Evolutionary conservation across 139 green algal species (phyloP), one percentile per base, ranked within the genome.

Genomic region (Asterochloris erici): DNA sequence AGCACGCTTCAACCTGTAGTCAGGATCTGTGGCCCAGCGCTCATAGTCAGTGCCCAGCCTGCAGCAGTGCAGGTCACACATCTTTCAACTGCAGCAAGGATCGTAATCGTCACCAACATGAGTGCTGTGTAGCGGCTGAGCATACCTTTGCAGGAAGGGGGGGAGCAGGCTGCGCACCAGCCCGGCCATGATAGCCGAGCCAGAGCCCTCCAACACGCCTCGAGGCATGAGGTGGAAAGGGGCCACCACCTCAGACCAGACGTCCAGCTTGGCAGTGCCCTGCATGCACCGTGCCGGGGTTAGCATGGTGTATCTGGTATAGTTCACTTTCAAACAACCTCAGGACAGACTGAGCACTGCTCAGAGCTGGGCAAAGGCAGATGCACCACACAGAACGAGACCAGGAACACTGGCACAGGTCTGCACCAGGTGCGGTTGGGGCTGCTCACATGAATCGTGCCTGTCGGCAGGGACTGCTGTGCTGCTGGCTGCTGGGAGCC

Each of bases 211-310:
- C 76, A 96, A 79, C 54, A 91, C 68, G 24, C 87, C 78, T 15
- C 89, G 83, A 0, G 93, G 92, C 85, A 96, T 91, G 68, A 93
- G 82, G 64, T 91, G 84, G 84, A 95, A 95, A 6, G 90, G 91
- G 2, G 83, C 85, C 0, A 93, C 82, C 16, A 94, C 81, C 63
- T 92, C 87, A 26, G 54, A 87, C 87, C 87, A 91, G 23, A 92
- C 85, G 11, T 85, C 60, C 23, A 91, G 73, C 23, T 38, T 24
- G 0, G 63, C 61, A 68, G 60, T 73, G 10, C 71, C 83, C 47
- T 74, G 79, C n/a, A 85, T 54, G 14, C 71, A 77, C 60, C 66
- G 23, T 68, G 24, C 14, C 1, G 13, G 13, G 19, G 26, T 13
- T 66, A 68, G 19, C 29, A 79, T 19, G 23, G 1, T 77, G 6